Evolutionary conservation across 2,329 filamentous ascomycete species (phyloP), one percentile per base, ranked within the genome.

Genomic region (Mollisiaceae sp.): DNA sequence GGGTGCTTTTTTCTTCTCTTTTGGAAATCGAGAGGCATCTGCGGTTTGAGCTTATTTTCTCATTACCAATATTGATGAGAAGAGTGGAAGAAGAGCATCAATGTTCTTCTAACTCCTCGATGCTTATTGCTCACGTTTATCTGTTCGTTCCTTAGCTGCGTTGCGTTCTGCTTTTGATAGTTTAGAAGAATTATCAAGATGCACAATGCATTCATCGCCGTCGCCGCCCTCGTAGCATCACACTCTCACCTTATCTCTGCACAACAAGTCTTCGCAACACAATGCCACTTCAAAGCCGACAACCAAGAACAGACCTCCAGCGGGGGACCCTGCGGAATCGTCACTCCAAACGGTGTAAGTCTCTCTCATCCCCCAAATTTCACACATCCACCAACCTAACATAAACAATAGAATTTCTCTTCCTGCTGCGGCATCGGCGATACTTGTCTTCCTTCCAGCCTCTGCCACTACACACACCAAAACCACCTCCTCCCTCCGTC

Each of bases 391-490:
- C 27, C 27, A 3, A 32, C 27, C 27, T 32, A 32, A 32, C 3
- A 32, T 9, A 18, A 18, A 14, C 15, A 2, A 2, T 9, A 55
- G 52, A 60, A 60, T 38, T 60, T 60, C 39, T 43, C 57, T 3
- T 43, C 36, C 9, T 60, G 57, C 38, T 60, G 57, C 41, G 57
- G 20, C 22, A 11, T 45, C 41, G 57, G 39, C 18, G 57, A 60
- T 22, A 60, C 57, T 24, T 60, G 57, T 18, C 57, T 60, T 20
- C 35, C 20, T 8, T 15, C 12, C 9, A 39, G 57, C 6, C 15
- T 60, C 11, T 60, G 57, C 39, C 57, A 60, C 11, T 60, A 60
- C 38, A 45, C 57, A 8, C 57, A 60, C 20, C 38, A n/a, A 60
- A 32, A 45, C 38, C 20, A 8, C 20, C 9, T 18, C 14, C 57